Base-by-base conservation (phyloP, 225 moss, liverwort and hornwort genomes). In the Antitrichia curtipendula region DNA sequence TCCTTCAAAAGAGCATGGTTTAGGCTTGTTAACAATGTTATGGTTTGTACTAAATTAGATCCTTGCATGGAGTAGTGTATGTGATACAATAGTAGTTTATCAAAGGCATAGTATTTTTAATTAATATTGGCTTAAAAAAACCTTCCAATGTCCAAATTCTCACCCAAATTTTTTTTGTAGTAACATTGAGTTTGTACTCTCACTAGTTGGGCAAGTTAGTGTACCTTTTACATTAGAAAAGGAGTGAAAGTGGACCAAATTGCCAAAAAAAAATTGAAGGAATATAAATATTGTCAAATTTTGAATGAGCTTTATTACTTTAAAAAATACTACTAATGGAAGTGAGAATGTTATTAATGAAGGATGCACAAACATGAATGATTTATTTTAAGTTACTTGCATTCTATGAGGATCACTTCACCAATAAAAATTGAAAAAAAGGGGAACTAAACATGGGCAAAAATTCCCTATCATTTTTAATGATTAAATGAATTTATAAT, bases 41-140 rank as follows among this genome's bases (percentile, higher is more conserved):
- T 65, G 19, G 3, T 22, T 36, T 36, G 9, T 29, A 6, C 1
- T 0, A 1, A 50, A 14, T 75, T 53, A 1, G 9, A 1, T 9
- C 15, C 5, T 76, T 1, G 1, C 36, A 12, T 36, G 6, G 36
- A 23, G 3, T 75, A 52, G 20, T 7, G 3, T 29, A 0, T 32
- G 3, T 32, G 20, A 32, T 32, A 50, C 12, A 2, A 75, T 0
- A 71, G 0, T 43, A 43, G 3, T 71, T 27, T 71, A 43, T 15
- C 27, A 16, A 71, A 27, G 27, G 3, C 1, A 41, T 70, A 41
- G 24, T 41, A 25, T 41, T 69, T 23, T 68, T 12, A 68, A 7
- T 68, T 12, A 38, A 38, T 38, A 24, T 13, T 38, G 13, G 7
- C n/a, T 1, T 23, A 0, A 13, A 68, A n/a, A 38, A 7, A 0